phyloP scores from a whole-genome alignment of 345 rosid species.

The Aquilaria yunnanensis region DNA sequence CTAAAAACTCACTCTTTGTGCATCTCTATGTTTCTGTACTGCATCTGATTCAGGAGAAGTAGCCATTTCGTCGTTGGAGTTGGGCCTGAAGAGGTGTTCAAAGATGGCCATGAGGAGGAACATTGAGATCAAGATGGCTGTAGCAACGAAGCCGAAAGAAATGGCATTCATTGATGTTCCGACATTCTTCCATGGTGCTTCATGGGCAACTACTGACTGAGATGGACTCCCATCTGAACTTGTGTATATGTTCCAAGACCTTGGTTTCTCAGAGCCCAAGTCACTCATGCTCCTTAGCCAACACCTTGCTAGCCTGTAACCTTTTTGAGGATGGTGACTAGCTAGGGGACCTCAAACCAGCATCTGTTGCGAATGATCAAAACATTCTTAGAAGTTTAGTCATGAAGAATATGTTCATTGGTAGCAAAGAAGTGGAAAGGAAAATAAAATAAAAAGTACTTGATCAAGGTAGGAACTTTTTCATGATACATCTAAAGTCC shows the following conservation, averaged over 20 bases:
- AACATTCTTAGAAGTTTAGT: background rate
- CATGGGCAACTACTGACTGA: constrained; percentile 23
- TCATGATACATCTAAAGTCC: too few relatives aligned
- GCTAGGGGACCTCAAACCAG: too few relatives aligned
- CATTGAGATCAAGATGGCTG: constrained; percentile 86
- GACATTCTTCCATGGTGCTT: constrained; percentile 54
- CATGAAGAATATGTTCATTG: too few relatives aligned
- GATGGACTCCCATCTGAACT: constrained; percentile 34
- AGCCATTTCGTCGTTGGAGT: constrained; percentile 28
- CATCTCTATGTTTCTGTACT: constrained; percentile 30
- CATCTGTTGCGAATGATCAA: constrained; percentile 4
- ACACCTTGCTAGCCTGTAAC: too few relatives aligned
- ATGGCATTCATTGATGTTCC: constrained; percentile 78
- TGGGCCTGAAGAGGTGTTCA: constrained; percentile 79
- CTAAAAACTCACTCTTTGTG: constrained; percentile 35
- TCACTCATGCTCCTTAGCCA: constrained; percentile 29
- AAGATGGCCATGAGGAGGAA: constrained; percentile 93
- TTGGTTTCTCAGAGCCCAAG: constrained; percentile 43
- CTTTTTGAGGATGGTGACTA: too few relatives aligned
- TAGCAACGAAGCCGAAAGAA: constrained; percentile 90
- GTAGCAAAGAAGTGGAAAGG: too few relatives aligned
- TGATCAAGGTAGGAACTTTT: too few relatives aligned
- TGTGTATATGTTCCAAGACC: constrained; percentile 53
- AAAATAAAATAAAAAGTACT: too few relatives aligned
- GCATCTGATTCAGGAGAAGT: constrained; percentile 23